Percentiles rank a stretch among this genome's conserved stretches.
Conservation (phyloP, 331 rosid genomes). For the Cucumis variabilis region DNA sequence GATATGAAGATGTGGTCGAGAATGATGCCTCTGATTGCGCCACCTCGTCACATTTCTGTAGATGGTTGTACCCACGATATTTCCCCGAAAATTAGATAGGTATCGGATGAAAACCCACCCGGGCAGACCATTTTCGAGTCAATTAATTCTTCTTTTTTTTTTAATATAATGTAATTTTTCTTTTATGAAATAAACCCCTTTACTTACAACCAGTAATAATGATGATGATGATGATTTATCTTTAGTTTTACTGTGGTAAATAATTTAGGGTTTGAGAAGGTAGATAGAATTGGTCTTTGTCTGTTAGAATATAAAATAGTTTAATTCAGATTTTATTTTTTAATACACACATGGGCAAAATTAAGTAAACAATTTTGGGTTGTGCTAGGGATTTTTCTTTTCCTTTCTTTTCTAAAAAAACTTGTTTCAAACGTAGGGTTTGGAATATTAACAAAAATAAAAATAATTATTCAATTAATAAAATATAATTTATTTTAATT, state of each 20-base stretch:
- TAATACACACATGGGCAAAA: too few relatives aligned
- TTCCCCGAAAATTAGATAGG: slow-evolving; percentile 1
- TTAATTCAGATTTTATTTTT: too few relatives aligned
- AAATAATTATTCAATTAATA: too few relatives aligned
- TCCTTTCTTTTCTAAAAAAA: too few relatives aligned
- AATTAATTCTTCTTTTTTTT: background rate
- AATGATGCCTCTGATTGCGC: background rate
- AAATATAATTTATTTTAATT: too few relatives aligned
- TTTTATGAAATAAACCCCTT: background rate
- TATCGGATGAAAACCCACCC: background rate
- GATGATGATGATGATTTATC: background rate
- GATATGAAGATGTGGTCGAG: background rate
- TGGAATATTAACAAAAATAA: too few relatives aligned
- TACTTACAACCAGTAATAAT: background rate
- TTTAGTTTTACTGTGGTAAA: background rate
- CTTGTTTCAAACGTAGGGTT: too few relatives aligned
- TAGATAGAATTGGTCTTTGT: too few relatives aligned
- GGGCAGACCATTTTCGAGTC: slow-evolving; percentile 19
- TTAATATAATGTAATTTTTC: too few relatives aligned
- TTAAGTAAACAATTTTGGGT: too few relatives aligned
- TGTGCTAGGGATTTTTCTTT: too few relatives aligned
- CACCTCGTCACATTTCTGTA: background rate
- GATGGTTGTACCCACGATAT: background rate
- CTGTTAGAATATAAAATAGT: too few relatives aligned
- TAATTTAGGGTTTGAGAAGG: background rate